phyloP scores from a whole-genome alignment of 495 filamentous ascomycete genomes.

The Penicillium goetzii region DNA sequence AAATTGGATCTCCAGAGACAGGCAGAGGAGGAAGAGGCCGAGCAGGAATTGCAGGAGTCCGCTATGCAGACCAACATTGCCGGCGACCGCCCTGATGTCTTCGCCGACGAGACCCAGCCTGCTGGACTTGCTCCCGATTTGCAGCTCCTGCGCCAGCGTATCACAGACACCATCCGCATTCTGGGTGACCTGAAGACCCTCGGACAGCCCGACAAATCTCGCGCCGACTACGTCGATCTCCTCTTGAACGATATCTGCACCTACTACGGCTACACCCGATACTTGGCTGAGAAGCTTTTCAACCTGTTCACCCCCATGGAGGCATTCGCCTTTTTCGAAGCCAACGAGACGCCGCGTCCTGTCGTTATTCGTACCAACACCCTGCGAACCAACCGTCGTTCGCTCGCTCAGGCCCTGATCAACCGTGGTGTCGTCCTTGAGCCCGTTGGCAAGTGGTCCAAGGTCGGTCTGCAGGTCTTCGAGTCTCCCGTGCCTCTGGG shows the following conservation, averaged over 20 bases:
- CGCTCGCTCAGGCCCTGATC: slow-evolving; percentile 91
- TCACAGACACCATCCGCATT: slow-evolving; percentile 91
- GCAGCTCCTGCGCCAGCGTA: slow-evolving; percentile 84
- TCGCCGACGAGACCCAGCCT: slow-evolving; percentile 61
- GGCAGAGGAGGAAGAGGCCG: slow-evolving; percentile 70
- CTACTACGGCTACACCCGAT: slow-evolving; percentile 88
- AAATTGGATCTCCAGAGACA: slow-evolving; percentile 74
- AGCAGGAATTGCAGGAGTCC: slow-evolving; percentile 72
- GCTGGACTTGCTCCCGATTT: slow-evolving; percentile 79
- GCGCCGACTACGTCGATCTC: slow-evolving; percentile 84
- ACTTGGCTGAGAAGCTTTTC: slow-evolving; percentile 83
- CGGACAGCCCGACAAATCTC: slow-evolving; percentile 73
- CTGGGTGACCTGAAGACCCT: slow-evolving; percentile 84
- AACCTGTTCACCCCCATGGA: slow-evolving; percentile 91
- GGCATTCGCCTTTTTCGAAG: slow-evolving; percentile 98
- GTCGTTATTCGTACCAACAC: slow-evolving; percentile 94
- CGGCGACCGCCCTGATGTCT: slow-evolving; percentile 73
- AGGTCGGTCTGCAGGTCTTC: slow-evolving; percentile 95
- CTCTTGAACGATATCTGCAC: slow-evolving; percentile 90
- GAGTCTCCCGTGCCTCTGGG: slow-evolving; percentile 93
- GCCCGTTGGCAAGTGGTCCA: slow-evolving; percentile 97
- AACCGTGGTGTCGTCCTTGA: slow-evolving; percentile 96
- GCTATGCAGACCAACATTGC: slow-evolving; percentile 94
- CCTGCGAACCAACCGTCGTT: slow-evolving; percentile 85
- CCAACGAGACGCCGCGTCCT: slow-evolving; percentile 90